Percentiles rank a stretch among this genome's conserved stretches.
Conservation (phyloP, 2,329 filamentous ascomycete genomes). For the Eutypa lata region DNA sequence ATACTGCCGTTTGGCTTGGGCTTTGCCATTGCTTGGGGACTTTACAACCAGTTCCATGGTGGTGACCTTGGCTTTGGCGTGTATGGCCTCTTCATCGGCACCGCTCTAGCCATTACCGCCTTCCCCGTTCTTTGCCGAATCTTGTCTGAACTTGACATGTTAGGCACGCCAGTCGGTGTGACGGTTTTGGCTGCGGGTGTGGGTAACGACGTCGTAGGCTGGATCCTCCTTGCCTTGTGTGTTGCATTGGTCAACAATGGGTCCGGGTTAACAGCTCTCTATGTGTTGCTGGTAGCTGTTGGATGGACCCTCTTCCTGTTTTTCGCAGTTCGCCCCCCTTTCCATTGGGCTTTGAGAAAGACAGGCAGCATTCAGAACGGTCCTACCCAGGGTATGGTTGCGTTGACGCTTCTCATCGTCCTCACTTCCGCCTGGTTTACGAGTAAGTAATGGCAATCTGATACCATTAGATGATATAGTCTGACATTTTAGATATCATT, state of each 20-base stretch:
- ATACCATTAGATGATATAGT: not conserved
- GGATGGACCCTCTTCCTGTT: conserved; percentile 76
- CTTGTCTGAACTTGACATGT: conserved; percentile 82
- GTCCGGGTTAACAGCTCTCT: conserved; percentile 78
- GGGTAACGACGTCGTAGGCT: conserved; percentile 86
- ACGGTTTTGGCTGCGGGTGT: conserved; percentile 91
- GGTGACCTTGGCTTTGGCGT: conserved; percentile 33
- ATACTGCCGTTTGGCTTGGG: conserved; percentile 69
- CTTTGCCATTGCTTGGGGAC: conserved; percentile 65
- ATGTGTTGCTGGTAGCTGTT: conserved; percentile 71
- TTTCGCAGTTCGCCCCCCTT: conserved; percentile 68
- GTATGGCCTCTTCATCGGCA: conserved; percentile 76
- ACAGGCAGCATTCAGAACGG: conserved; percentile 82
- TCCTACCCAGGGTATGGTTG: conserved; percentile 80
- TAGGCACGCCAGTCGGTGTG: conserved; percentile 78
- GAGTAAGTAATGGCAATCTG: conserved; percentile 18
- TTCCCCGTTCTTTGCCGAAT: conserved; percentile 94
- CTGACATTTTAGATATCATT: conserved; percentile 66
- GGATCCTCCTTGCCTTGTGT: conserved; percentile 89
- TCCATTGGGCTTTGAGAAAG: conserved; percentile 70
- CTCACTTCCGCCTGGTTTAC: conserved; percentile 65
- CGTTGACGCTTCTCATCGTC: conserved; percentile 75
- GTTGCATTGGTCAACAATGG: conserved; percentile 89
- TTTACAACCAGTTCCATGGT: conserved; percentile 62
- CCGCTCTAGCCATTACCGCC: conserved; percentile 88